A percentile compares a stretch with the other conserved stretches of the same genome.
Evolutionary conservation across 352 stramenopile genomes (phyloP).

Genomic region (Phytophthora crassamura): DNA sequence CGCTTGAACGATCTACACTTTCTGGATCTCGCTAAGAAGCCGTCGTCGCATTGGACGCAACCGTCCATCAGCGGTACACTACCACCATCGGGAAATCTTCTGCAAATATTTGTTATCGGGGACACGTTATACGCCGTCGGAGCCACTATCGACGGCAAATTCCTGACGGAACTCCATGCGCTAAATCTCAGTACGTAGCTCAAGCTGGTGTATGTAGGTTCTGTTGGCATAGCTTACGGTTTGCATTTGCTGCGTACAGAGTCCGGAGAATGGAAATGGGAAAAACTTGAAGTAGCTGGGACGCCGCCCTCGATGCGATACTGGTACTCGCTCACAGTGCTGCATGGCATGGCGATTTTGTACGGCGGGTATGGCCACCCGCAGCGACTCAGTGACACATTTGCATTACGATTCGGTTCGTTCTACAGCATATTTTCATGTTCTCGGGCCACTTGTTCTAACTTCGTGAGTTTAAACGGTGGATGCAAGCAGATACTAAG

Average conservation of each 20-base stretch:
- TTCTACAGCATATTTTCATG: background rate
- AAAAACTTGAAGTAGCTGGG: slow-evolving; percentile 52
- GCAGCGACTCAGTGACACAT: slow-evolving; percentile 56
- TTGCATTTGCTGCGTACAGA: slow-evolving; percentile 22
- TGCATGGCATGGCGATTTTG: slow-evolving; percentile 53
- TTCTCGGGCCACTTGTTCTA: background rate
- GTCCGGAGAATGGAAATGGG: slow-evolving; percentile 55
- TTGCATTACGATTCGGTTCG: slow-evolving; percentile 62
- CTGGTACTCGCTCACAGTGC: slow-evolving; percentile 60
- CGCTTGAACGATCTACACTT: slow-evolving; percentile 61
- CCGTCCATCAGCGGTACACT: slow-evolving; percentile 42
- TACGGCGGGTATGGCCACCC: slow-evolving; percentile 67
- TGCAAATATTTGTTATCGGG: slow-evolving; percentile 60
- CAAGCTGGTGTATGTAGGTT: background rate
- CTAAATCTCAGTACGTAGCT: slow-evolving; percentile 56
- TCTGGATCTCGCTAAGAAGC: slow-evolving; percentile 42
- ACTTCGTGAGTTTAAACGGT: background rate
- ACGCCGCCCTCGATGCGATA: slow-evolving; percentile 63
- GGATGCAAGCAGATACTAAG: slow-evolving; percentile 32
- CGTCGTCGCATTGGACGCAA: slow-evolving; percentile 41
- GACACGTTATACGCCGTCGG: slow-evolving; percentile 63
- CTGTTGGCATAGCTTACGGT: background rate
- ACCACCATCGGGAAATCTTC: slow-evolving; percentile 48
- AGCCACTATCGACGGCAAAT: slow-evolving; percentile 66
- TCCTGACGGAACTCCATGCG: slow-evolving; percentile 59